Percentiles rank a stretch among this genome's conserved stretches.
phyloP scores from a whole-genome alignment of 768 basidiomycete genomes.

The Trametes cinnabarina region DNA sequence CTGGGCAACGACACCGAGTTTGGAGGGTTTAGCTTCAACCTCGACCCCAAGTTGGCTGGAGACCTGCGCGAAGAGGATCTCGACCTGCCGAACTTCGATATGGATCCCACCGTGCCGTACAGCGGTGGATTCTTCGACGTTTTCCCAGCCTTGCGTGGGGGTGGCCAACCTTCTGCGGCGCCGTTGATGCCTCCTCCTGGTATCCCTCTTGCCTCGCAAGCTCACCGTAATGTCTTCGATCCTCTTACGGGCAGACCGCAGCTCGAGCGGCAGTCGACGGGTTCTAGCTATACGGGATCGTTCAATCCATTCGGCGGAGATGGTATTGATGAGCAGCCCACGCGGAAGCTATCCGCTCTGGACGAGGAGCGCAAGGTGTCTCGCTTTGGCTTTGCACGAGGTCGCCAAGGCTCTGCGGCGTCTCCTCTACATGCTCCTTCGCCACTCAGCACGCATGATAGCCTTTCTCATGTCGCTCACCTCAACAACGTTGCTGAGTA shows the following conservation, averaged over 20 bases:
- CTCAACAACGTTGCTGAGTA: slow-evolving; percentile 32
- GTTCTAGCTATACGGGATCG: slow-evolving; percentile 63
- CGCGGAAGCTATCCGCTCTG: slow-evolving; percentile 35
- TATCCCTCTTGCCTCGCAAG: slow-evolving; percentile 46
- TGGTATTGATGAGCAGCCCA: slow-evolving; percentile 43
- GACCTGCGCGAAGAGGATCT: slow-evolving; percentile 40
- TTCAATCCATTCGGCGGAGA: slow-evolving; percentile 79
- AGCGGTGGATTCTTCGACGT: slow-evolving; percentile 64
- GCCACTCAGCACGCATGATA: slow-evolving; percentile 47
- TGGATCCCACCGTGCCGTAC: slow-evolving; percentile 55
- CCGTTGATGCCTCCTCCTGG: slow-evolving; percentile 52
- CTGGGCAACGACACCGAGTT: slow-evolving; percentile 60
- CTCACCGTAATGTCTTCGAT: slow-evolving; percentile 56
- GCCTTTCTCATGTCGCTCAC: slow-evolving; percentile 48
- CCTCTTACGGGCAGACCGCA: slow-evolving; percentile 42
- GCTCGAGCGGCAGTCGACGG: slow-evolving; percentile 46
- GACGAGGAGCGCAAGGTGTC: slow-evolving; percentile 75
- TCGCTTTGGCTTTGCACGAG: slow-evolving; percentile 78
- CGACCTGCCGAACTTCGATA: slow-evolving; percentile 44
- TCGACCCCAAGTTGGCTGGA: slow-evolving; percentile 73
- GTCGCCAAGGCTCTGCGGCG: slow-evolving; percentile 61
- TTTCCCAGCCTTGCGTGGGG: slow-evolving; percentile 57
- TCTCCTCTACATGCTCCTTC: slow-evolving; percentile 59
- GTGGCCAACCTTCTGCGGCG: slow-evolving; percentile 23
- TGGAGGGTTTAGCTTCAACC: slow-evolving; percentile 81